phyloP scores from a whole-genome alignment of 768 basidiomycete genomes.

The Omphalotus guepiniiformis region DNA sequence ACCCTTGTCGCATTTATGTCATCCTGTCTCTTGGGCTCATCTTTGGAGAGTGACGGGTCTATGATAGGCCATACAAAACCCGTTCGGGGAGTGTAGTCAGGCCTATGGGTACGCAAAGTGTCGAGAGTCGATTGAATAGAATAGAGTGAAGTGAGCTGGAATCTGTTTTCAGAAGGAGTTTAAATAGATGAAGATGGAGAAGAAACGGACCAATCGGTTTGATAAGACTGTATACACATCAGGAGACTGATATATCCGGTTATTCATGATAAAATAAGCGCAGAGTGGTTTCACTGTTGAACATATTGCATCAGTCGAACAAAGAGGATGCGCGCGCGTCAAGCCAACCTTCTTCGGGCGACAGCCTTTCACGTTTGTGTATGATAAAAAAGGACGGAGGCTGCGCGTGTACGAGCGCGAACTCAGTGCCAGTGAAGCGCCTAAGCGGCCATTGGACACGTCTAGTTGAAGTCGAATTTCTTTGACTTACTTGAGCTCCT shows the following conservation, averaged over 20 bases:
- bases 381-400: slow-evolving; percentile 85
- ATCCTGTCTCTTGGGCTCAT: slow-evolving; percentile 36
- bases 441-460: slow-evolving; percentile 30
- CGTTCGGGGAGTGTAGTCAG: slow-evolving; percentile 78
- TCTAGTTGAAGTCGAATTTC: background rate
- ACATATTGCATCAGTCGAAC: slow-evolving; percentile 9
- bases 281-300: slow-evolving; percentile 67
- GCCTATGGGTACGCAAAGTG: slow-evolving; percentile 65
- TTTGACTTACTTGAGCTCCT: slow-evolving; percentile 71
- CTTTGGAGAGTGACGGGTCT: slow-evolving; percentile 44
- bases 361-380: slow-evolving; percentile 82
- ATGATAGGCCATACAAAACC: slow-evolving; percentile 84
- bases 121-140: slow-evolving; percentile 76
- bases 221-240: slow-evolving; percentile 81
- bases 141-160: slow-evolving; percentile 63
- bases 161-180: background rate
- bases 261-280: slow-evolving; percentile 85
- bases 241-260: slow-evolving; percentile 85
- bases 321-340: background rate
- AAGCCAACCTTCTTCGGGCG: slow-evolving; percentile 73
- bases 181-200: background rate
- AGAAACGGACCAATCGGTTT: slow-evolving; percentile 64
- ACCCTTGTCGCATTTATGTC: slow-evolving; percentile 15
- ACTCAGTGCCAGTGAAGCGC: slow-evolving; percentile 85
- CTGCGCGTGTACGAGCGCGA: slow-evolving; percentile 75